Evolutionary conservation across 768 basidiomycete genomes (phyloP).

Genomic region (Xerocomellus intermedius): DNA sequence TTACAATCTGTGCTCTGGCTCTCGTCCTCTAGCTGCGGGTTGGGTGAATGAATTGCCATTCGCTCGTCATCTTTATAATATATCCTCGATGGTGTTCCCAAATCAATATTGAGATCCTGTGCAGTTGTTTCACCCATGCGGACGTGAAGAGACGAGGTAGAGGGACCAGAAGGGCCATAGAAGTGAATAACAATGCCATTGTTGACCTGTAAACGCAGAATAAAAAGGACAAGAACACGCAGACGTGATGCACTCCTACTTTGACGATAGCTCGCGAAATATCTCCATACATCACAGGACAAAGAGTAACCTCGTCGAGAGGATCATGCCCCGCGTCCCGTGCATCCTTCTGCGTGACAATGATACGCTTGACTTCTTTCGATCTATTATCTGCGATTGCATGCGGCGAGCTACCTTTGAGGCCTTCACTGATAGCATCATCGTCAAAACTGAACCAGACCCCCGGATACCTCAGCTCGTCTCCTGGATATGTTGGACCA

Average conservation of each 20-base stretch:
- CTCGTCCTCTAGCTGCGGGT: conserved; percentile 39
- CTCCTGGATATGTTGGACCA: conserved; percentile 80
- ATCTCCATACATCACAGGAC: conserved; percentile 69
- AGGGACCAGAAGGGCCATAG: conserved; percentile 48
- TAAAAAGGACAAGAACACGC: neutral
- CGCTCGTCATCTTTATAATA: conserved; percentile 89
- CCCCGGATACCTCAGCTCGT: conserved; percentile 78
- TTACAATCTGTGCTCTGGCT: conserved; percentile 52
- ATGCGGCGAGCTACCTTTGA: conserved; percentile 44
- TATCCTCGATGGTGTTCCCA: conserved; percentile 73
- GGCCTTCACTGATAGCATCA: conserved; percentile 55
- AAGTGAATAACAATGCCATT: conserved; percentile 72
- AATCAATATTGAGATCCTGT: conserved; percentile 75
- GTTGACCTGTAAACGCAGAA: conserved; percentile 49
- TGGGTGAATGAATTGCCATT: conserved; percentile 76
- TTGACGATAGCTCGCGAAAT: conserved; percentile 65
- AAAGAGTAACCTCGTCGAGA: conserved; percentile 70
- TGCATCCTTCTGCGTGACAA: conserved; percentile 66
- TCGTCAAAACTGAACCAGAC: conserved; percentile 85
- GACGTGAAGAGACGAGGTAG: conserved; percentile 49
- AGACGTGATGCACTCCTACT: conserved; percentile 34
- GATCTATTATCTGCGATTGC: conserved; percentile 52
- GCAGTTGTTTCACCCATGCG: conserved; percentile 73
- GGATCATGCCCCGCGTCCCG: conserved; percentile 59
- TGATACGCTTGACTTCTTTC: conserved; percentile 74